Evolutionary conservation across 306 rosid genomes (phyloP).

Genomic region (Ormosia semicastrata): DNA sequence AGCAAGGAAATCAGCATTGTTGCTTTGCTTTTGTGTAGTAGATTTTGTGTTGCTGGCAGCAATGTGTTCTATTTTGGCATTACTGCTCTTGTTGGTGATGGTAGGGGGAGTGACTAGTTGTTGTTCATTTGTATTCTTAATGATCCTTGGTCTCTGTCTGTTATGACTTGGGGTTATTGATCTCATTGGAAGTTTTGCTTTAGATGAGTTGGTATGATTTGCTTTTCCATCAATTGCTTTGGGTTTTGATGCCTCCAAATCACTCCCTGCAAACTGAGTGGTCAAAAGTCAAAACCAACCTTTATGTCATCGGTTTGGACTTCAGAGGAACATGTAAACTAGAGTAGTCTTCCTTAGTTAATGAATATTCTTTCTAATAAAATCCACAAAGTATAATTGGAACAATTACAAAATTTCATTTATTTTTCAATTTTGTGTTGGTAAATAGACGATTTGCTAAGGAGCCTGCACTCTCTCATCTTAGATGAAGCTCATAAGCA

Average conservation of each 20-base stretch:
- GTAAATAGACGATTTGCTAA: no score
- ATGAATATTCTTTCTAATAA: neutral
- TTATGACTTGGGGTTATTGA: constrained; percentile 46
- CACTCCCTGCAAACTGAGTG: constrained; percentile 48
- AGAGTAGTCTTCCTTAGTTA: neutral
- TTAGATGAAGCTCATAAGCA: no score
- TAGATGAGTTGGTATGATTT: constrained; percentile 31
- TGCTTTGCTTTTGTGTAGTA: constrained; percentile 27
- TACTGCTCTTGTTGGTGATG: neutral
- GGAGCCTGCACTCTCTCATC: no score
- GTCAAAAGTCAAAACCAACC: constrained; percentile 5
- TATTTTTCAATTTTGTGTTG: no score
- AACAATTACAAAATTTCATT: no score
- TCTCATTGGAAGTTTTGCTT: constrained; percentile 36
- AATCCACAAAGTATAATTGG: neutral
- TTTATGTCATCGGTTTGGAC: neutral
- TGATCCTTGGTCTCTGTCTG: constrained; percentile 34
- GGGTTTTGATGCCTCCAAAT: constrained; percentile 37
- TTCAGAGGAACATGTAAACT: neutral
- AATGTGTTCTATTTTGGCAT: constrained; percentile 12
- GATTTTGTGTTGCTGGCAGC: constrained; percentile 12
- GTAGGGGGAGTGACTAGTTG: neutral
- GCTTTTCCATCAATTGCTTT: constrained; percentile 32
- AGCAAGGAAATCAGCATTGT: constrained; percentile 26
- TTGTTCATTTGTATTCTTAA: constrained; percentile 27